Evolutionary conservation across 1,284 basidiomycete genomes (phyloP).

Genomic region (Hymenochaete sp.): DNA sequence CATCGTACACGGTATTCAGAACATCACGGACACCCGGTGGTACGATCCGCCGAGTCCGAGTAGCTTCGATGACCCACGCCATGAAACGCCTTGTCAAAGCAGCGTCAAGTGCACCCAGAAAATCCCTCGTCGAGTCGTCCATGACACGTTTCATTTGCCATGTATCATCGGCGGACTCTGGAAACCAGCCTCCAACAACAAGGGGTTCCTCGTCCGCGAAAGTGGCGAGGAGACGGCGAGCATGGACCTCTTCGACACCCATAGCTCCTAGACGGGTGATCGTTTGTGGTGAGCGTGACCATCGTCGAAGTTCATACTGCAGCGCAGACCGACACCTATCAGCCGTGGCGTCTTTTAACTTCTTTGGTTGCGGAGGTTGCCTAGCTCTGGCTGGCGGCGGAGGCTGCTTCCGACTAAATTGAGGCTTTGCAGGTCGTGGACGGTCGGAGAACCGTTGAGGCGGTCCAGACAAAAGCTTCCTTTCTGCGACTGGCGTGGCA

Average conservation of each 20-base stretch:
- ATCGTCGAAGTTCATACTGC: conserved; percentile 1
- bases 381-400: too few species aligned
- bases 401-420: too few species aligned
- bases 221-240: conserved; percentile 3
- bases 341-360: not conserved
- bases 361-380: not conserved
- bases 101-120: conserved; percentile 25
- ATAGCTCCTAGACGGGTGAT: conserved; percentile 1
- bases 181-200: conserved; percentile 13
- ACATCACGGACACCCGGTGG: conserved; percentile 25
- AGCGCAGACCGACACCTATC: not conserved
- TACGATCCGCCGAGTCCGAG: conserved; percentile 24
- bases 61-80: conserved; percentile 37
- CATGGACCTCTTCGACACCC: conserved; percentile 3
- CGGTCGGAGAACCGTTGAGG: too few species aligned
- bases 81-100: conserved; percentile 36
- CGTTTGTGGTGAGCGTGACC: conserved; percentile 2
- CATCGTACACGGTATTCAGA: conserved; percentile 30
- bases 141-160: conserved; percentile 31
- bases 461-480: too few species aligned
- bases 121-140: conserved; percentile 18
- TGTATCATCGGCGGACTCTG: conserved; percentile 20
- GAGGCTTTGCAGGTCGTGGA: too few species aligned
- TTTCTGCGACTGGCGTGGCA: too few species aligned
- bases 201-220: conserved; percentile 6